A percentile compares a stretch with the other conserved stretches of the same genome.
Conservation (phyloP, 2,329 filamentous ascomycete species). For the Epichloe typhina region DNA sequence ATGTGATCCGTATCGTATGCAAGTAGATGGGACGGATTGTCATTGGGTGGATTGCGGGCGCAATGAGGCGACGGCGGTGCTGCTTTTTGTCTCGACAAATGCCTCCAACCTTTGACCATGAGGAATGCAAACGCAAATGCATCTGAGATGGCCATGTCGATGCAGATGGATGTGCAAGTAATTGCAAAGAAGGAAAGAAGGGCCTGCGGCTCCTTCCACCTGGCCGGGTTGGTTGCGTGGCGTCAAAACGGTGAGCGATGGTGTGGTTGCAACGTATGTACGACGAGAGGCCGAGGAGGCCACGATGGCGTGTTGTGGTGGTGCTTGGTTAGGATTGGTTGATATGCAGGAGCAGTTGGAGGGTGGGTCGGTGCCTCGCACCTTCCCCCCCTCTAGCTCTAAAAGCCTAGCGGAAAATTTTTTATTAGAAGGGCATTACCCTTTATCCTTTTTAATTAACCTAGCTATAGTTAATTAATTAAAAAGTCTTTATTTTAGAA, state of each 20-base stretch:
- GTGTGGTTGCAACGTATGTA: background rate
- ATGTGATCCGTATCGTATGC: no score
- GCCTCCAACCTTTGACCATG: background rate
- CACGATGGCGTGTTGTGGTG: background rate
- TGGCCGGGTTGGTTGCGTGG: background rate
- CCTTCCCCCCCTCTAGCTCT: no score
- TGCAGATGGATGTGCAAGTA: background rate
- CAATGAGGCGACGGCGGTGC: background rate
- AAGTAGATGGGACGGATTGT: background rate
- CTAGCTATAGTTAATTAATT: no score
- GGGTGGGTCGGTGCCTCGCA: no score
- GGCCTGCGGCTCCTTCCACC: background rate
- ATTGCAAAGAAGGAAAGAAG: background rate
- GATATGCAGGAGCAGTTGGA: no score
- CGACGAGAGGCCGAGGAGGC: background rate
- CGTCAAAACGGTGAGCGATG: constrained; percentile 5
- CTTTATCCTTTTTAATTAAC: no score
- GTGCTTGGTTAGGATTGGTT: constrained; percentile 1
- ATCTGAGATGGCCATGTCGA: no score
- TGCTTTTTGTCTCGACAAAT: background rate
- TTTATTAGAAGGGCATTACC: no score
- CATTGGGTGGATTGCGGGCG: background rate
- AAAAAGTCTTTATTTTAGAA: no score
- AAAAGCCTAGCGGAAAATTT: no score
- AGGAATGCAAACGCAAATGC: background rate